phyloP scores from a whole-genome alignment of 192 early-diverging fungal species.

The Coemansia sp. region DNA sequence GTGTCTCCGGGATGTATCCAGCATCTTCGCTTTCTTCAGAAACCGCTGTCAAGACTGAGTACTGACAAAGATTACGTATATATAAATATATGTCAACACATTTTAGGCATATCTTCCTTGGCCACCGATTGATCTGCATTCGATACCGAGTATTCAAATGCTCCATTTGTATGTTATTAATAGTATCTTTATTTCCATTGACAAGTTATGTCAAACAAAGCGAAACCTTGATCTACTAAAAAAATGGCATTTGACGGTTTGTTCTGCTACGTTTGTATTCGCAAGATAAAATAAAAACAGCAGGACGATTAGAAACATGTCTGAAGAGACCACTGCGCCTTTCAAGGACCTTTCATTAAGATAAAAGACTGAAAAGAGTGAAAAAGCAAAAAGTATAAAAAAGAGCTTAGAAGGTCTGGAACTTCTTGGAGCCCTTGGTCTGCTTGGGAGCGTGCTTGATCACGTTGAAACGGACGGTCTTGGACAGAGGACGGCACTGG shows the following conservation, averaged over 20 bases:
- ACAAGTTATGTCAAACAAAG: neutral
- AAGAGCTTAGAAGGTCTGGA: constrained; percentile 82
- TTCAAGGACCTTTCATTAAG: constrained; percentile 4
- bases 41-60: constrained; percentile 5
- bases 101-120: too few relatives aligned
- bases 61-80: neutral
- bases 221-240: neutral
- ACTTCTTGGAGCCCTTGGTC: constrained; percentile 82
- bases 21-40: neutral
- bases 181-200: too few relatives aligned
- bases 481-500: constrained; percentile 98
- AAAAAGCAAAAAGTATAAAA: neutral
- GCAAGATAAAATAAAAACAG: neutral
- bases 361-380: neutral
- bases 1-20: neutral
- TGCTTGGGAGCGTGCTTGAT: constrained; percentile 89
- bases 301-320: neutral
- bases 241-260: neutral
- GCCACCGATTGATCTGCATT: too few relatives aligned
- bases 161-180: too few relatives aligned
- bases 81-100: too few relatives aligned
- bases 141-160: too few relatives aligned
- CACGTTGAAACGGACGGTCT: constrained; percentile 99
- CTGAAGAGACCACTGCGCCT: neutral
- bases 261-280: neutral